These are phyloP conservation scores for Haplographium delicatum DNA, from an alignment of 495 filamentous ascomycete genomes.

Conservation along the genomic window DNA sequence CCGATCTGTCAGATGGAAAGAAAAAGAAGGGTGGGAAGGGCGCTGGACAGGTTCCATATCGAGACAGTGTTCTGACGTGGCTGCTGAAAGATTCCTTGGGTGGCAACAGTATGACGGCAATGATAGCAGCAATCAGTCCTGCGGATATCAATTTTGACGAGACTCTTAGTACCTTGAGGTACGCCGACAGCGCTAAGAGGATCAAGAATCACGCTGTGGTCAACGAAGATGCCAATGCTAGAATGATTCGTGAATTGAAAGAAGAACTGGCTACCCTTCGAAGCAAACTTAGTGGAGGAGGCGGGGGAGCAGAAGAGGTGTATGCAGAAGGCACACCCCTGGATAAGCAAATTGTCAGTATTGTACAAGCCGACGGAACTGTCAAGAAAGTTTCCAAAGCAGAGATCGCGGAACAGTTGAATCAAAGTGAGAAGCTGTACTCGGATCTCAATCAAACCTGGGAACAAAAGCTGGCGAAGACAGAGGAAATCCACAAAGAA, in stretches of 20 bases:
- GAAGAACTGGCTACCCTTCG: constrained; percentile 86
- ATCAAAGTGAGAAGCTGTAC: constrained; percentile 92
- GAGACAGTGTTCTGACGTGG: constrained; percentile 97
- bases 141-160: constrained; percentile 99
- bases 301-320: constrained; percentile 51
- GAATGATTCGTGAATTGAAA: constrained; percentile 97
- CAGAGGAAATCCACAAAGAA: constrained; percentile 95
- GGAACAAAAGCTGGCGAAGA: constrained; percentile 94
- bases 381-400: constrained; percentile 97
- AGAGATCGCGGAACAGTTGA: constrained; percentile 94
- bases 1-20: constrained; percentile 83
- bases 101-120: constrained; percentile 98
- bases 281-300: constrained; percentile 72
- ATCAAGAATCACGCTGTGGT: constrained; percentile 99
- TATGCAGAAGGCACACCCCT: constrained; percentile 90
- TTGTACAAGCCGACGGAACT: constrained; percentile 76
- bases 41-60: constrained; percentile 82
- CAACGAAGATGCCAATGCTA: constrained; percentile 97
- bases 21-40: constrained; percentile 61
- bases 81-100: constrained; percentile 94
- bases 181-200: constrained; percentile 95
- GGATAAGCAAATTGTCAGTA: constrained; percentile 93
- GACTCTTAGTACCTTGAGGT: constrained; percentile 89
- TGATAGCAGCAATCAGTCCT: constrained; percentile 98
- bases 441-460: constrained; percentile 97